Conservation (phyloP, 768 basidiomycete genomes). For the Suillus luteus region DNA sequence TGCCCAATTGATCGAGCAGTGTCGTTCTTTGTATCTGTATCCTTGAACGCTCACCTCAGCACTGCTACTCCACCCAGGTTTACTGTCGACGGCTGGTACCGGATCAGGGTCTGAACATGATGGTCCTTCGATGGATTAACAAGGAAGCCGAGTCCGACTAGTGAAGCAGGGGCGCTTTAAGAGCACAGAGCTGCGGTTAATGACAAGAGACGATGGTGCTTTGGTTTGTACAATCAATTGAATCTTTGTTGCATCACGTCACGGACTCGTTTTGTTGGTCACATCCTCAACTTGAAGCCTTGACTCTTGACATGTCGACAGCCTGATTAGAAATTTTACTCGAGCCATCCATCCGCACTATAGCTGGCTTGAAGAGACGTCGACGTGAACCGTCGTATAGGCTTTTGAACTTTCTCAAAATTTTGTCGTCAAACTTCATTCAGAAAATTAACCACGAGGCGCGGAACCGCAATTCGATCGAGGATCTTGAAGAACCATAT, state of each 20-base stretch:
- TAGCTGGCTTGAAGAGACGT: neutral
- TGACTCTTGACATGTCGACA: too few relatives aligned
- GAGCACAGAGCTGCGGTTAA: neutral
- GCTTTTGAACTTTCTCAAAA: neutral
- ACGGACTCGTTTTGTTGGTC: neutral
- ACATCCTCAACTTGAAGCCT: neutral
- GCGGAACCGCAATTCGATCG: conserved; percentile 3
- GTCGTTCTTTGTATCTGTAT: conserved; percentile 3
- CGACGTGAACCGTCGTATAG: neutral
- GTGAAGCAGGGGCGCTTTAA: neutral
- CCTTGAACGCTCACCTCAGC: neutral
- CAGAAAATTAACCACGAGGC: conserved; percentile 5
- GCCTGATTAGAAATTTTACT: too few relatives aligned
- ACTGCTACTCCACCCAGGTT: neutral
- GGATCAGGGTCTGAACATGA: neutral
- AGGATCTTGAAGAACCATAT: conserved; percentile 6
- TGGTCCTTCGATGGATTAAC: neutral
- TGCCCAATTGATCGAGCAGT: conserved; percentile 5
- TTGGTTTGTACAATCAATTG: neutral
- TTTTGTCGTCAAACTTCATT: neutral
- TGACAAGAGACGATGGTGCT: neutral
- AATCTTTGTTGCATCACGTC: neutral
- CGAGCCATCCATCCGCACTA: neutral
- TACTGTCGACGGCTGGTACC: too few relatives aligned
- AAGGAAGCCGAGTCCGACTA: neutral